A percentile compares a stretch with the other conserved stretches of the same genome.
phyloP scores from a whole-genome alignment of 768 basidiomycete genomes.

The Tulasnella sp. region DNA sequence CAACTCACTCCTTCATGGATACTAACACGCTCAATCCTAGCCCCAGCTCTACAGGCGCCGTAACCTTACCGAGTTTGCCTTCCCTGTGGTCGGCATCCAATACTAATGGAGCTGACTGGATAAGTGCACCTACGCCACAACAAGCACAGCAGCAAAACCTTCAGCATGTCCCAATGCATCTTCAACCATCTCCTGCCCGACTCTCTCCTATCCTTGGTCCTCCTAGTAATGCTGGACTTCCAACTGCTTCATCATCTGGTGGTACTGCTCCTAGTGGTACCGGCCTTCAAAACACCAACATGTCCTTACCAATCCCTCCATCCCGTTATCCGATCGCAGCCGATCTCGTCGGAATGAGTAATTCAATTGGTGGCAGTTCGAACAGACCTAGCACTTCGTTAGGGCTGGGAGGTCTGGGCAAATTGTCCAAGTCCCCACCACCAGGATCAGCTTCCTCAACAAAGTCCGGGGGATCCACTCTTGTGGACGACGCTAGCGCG shows the following conservation, averaged over 20 bases:
- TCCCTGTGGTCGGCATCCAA: not conserved
- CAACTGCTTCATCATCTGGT: not conserved
- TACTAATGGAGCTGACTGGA: not conserved
- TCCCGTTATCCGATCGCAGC: slow-evolving; percentile 60
- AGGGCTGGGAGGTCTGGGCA: too few relatives aligned
- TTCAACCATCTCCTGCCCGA: slow-evolving; percentile 14
- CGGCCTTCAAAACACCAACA: not conserved
- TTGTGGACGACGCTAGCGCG: not conserved
- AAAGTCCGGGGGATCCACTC: not conserved
- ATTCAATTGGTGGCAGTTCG: slow-evolving; percentile 3
- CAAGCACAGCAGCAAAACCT: slow-evolving; percentile 3
- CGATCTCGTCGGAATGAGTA: slow-evolving; percentile 27
- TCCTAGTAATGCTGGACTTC: slow-evolving; percentile 3
- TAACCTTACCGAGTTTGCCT: slow-evolving; percentile 1
- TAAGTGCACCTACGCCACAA: not conserved
- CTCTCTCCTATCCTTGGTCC: slow-evolving; percentile 14
- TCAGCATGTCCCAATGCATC: slow-evolving; percentile 13
- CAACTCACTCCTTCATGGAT: slow-evolving; percentile 17
- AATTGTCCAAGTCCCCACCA: slow-evolving; percentile 5
- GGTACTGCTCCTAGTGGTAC: not conserved
- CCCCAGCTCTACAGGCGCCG: not conserved
- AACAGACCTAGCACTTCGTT: too few relatives aligned
- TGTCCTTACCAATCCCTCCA: slow-evolving; percentile 37
- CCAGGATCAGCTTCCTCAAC: not conserved
- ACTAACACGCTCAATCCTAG: slow-evolving; percentile 13